Evolutionary conservation across 1,139 yeast species (phyloP).

Genomic region (Arxiozyma heterogenica): DNA sequence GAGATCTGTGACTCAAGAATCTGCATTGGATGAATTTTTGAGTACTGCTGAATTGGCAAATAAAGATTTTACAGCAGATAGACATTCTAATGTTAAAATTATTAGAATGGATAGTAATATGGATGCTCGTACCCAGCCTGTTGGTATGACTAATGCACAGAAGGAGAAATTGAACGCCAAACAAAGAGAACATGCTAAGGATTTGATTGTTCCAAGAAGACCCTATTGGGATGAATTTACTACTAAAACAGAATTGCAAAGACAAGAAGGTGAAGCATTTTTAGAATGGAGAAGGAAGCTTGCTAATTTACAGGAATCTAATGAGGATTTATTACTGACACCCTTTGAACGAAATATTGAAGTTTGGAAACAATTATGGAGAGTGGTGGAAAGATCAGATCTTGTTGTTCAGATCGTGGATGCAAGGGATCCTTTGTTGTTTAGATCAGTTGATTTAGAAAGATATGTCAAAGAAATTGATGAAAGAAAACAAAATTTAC

Average conservation of each 20-base stretch:
- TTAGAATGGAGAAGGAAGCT: constrained; percentile 88
- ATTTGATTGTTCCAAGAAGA: constrained; percentile 88
- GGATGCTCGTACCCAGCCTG: constrained; percentile 39
- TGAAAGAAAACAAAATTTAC: constrained; percentile 60
- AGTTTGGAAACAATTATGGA: constrained; percentile 98
- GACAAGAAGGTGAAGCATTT: constrained; percentile 84
- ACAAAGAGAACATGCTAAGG: constrained; percentile 68
- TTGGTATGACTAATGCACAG: constrained; percentile 58
- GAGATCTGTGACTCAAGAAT: constrained; percentile 90
- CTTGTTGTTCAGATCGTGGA: constrained; percentile 95
- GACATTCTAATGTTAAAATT: constrained; percentile 73
- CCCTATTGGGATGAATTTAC: constrained; percentile 75
- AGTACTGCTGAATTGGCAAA: constrained; percentile 93
- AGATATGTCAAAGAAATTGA: constrained; percentile 69
- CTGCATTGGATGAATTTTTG: constrained; percentile 86
- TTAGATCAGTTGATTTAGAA: constrained; percentile 84
- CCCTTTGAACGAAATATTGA: constrained; percentile 96
- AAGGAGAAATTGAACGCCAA: constrained; percentile 51
- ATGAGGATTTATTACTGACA: constrained; percentile 69
- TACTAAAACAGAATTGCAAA: constrained; percentile 69
- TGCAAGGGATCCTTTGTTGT: constrained; percentile 87
- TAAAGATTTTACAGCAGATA: constrained; percentile 91
- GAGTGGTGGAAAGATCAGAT: constrained; percentile 94
- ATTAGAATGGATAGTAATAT: constrained; percentile 61
- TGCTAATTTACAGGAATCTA: constrained; percentile 72